These are phyloP conservation scores for Lactarius sp. DNA, from an alignment of 768 basidiomycete genomes.

Conservation along the genomic window DNA sequence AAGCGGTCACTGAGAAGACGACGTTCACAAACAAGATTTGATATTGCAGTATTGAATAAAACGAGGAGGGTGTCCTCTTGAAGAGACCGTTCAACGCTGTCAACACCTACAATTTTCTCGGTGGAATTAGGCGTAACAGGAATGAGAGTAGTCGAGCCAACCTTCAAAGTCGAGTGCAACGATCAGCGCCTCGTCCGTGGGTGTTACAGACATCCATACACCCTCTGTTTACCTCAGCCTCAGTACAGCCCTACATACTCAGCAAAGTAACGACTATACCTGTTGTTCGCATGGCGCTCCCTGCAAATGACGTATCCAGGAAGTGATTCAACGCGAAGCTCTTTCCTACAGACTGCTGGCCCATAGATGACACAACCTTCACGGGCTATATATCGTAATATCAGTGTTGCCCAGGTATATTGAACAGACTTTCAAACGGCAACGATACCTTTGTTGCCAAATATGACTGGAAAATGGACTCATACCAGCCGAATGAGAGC, in stretches of 20 bases:
- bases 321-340: constrained; percentile 56
- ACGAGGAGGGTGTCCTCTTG: constrained; percentile 62
- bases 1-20: no score
- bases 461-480: constrained; percentile 58
- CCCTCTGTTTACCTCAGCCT: constrained; percentile 37
- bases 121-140: no score
- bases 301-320: constrained; percentile 59
- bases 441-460: constrained; percentile 48
- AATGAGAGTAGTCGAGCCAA: constrained; percentile 12
- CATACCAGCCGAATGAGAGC: constrained; percentile 51
- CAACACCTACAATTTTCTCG: constrained; percentile 40
- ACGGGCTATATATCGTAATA: constrained; percentile 41
- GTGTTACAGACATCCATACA: constrained; percentile 65
- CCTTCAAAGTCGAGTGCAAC: constrained; percentile 66
- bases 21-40: constrained; percentile 45
- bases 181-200: constrained; percentile 48
- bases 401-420: neutral
- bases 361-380: constrained; percentile 63
- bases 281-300: constrained; percentile 35
- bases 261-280: constrained; percentile 25
- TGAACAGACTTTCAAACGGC: no score
- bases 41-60: constrained; percentile 60
- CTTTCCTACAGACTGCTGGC: constrained; percentile 62
- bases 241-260: neutral
- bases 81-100: constrained; percentile 57